A percentile compares a stretch with the other conserved stretches of the same genome.
Evolutionary conservation across 192 early-diverging fungal species (phyloP).

Genomic region (Linnemannia zychae): DNA sequence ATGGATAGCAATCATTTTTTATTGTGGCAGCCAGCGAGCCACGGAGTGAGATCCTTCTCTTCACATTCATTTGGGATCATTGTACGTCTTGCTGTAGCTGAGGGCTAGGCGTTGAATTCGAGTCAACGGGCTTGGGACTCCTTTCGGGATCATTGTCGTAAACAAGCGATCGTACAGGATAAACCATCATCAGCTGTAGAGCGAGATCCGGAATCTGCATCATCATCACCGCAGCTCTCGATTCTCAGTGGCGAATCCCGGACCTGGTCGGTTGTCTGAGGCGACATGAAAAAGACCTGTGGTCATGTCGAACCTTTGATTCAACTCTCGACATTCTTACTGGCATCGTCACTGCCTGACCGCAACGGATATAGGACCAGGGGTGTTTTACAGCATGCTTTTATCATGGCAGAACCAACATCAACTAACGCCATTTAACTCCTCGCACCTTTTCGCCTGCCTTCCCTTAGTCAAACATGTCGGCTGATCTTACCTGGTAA

Average conservation of each 20-base stretch:
- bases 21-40: not conserved
- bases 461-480: slow-evolving; percentile 50
- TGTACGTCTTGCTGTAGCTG: slow-evolving; percentile 21
- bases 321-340: slow-evolving; percentile 15
- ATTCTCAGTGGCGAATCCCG: not conserved
- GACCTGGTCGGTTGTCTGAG: too few species aligned
- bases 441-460: not conserved
- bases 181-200: not conserved
- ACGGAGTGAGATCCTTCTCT: slow-evolving; percentile 50
- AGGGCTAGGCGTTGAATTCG: not conserved
- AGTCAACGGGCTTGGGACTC: too few species aligned
- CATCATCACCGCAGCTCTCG: not conserved
- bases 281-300: not conserved
- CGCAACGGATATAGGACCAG: not conserved
- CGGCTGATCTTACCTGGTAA: slow-evolving; percentile 61
- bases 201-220: not conserved
- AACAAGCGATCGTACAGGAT: not conserved
- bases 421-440: slow-evolving; percentile 5
- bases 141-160: not conserved
- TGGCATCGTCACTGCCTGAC: not conserved
- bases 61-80: slow-evolving; percentile 58
- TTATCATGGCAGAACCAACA: slow-evolving; percentile 4
- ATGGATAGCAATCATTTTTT: slow-evolving; percentile 18
- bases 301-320: slow-evolving; percentile 46
- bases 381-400: not conserved